phyloP scores from a whole-genome alignment of 441 rosid genomes.

The Mallotus repandus region DNA sequence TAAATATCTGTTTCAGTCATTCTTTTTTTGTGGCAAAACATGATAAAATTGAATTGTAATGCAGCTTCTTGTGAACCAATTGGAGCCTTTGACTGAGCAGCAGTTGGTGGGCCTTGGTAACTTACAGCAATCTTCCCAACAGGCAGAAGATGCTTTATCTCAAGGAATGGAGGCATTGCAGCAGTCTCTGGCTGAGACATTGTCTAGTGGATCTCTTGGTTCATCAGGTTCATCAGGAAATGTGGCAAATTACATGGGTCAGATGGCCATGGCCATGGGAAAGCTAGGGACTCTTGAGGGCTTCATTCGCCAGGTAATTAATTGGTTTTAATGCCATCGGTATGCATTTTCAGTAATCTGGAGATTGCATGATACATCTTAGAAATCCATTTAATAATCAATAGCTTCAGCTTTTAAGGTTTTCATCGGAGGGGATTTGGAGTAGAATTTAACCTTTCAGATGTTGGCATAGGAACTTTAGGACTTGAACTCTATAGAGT shows the following conservation, averaged over 20 bases:
- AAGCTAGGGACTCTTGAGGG: conserved; percentile 93
- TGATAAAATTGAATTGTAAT: conserved; percentile 19
- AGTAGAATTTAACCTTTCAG: background rate
- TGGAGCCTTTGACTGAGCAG: conserved; percentile 96
- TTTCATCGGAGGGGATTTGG: background rate
- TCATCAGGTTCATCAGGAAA: conserved; percentile 87
- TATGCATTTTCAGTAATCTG: background rate
- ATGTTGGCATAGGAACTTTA: background rate
- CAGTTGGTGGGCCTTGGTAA: conserved; percentile 65
- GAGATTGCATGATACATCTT: background rate
- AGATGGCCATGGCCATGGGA: conserved; percentile 99
- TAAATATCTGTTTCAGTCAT: background rate
- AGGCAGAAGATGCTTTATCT: conserved; percentile 95
- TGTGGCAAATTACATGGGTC: conserved; percentile 98
- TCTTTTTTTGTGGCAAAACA: background rate
- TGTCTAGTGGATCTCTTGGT: conserved; percentile 83
- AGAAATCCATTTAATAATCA: background rate
- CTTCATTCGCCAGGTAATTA: conserved; percentile 84
- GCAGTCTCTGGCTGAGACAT: conserved; percentile 86
- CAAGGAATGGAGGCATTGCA: conserved; percentile 99
- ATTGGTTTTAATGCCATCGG: conserved; percentile 2
- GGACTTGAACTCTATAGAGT: background rate
- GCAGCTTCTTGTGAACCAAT: conserved; percentile 83
- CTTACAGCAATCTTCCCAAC: conserved; percentile 96
- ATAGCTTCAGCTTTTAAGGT: too few species aligned